Evolutionary conservation across 768 basidiomycete species (phyloP).

Genomic region (Cubamyces lactineus): DNA sequence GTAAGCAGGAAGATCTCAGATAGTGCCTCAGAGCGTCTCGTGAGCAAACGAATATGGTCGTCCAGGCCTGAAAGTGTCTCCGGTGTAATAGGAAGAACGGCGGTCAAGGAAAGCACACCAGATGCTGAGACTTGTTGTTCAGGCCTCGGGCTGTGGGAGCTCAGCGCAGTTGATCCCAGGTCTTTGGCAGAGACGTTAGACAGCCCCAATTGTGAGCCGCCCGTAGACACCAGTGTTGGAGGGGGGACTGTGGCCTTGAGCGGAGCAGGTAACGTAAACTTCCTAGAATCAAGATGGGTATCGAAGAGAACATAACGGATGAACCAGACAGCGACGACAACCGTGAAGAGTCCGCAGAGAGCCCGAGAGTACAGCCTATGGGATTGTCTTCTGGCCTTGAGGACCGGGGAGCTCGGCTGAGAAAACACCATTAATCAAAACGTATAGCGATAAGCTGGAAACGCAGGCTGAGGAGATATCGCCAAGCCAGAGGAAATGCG

Average conservation of each 20-base stretch:
- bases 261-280: too few species aligned
- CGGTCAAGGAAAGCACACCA: conserved; percentile 8
- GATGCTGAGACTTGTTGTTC: background rate
- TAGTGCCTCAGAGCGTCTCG: conserved; percentile 40
- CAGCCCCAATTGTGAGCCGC: too few species aligned
- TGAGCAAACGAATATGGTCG: conserved; percentile 43
- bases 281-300: too few species aligned
- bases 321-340: conserved; percentile 11
- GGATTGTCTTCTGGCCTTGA: conserved; percentile 16
- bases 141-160: too few species aligned
- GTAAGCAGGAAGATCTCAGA: conserved; percentile 53
- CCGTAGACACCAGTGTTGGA: too few species aligned
- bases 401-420: conserved; percentile 24
- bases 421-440: background rate
- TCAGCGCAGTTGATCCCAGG: too few species aligned
- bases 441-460: background rate
- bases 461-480: background rate
- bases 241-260: too few species aligned
- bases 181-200: too few species aligned
- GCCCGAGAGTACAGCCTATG: conserved; percentile 8
- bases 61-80: conserved; percentile 40
- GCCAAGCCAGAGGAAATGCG: background rate
- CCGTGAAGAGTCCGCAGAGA: conserved; percentile 1
- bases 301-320: background rate
- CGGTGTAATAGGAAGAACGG: conserved; percentile 49